These are phyloP conservation scores for Carnegiea gigantea DNA, from an alignment of 179 eudicot species.

Conservation along the genomic window DNA sequence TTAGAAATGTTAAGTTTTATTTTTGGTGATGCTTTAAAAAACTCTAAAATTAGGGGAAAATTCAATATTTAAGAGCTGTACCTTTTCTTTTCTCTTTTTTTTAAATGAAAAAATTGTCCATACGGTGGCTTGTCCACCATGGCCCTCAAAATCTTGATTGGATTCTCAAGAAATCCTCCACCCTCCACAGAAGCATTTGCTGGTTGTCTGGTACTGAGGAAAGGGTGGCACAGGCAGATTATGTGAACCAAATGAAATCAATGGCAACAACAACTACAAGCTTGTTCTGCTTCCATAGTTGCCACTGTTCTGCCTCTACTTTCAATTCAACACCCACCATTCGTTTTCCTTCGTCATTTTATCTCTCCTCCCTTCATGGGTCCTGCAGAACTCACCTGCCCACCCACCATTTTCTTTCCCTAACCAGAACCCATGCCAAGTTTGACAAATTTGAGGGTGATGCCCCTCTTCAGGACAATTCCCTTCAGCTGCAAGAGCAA, in stretches of 20 bases:
- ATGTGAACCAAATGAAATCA: constrained; percentile 7
- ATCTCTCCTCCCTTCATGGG: constrained; percentile 31
- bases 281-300: constrained; percentile 20
- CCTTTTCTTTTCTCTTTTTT: too few species aligned
- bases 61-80: too few species aligned
- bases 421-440: constrained; percentile 53
- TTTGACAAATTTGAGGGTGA: constrained; percentile 64
- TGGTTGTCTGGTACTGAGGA: constrained; percentile 9
- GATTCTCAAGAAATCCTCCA: background rate
- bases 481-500: constrained; percentile 23
- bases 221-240: constrained; percentile 19
- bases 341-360: constrained; percentile 28
- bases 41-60: too few species aligned
- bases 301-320: constrained; percentile 26
- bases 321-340: constrained; percentile 38
- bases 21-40: too few species aligned
- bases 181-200: constrained; percentile 7
- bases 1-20: too few species aligned
- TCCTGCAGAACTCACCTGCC: constrained; percentile 35
- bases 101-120: background rate
- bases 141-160: background rate
- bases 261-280: constrained; percentile 39
- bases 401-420: constrained; percentile 22
- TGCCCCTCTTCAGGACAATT: constrained; percentile 23
- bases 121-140: background rate